phyloP scores from a whole-genome alignment of 2,329 filamentous ascomycete genomes.

The Ophiocordyceps robertsii region DNA sequence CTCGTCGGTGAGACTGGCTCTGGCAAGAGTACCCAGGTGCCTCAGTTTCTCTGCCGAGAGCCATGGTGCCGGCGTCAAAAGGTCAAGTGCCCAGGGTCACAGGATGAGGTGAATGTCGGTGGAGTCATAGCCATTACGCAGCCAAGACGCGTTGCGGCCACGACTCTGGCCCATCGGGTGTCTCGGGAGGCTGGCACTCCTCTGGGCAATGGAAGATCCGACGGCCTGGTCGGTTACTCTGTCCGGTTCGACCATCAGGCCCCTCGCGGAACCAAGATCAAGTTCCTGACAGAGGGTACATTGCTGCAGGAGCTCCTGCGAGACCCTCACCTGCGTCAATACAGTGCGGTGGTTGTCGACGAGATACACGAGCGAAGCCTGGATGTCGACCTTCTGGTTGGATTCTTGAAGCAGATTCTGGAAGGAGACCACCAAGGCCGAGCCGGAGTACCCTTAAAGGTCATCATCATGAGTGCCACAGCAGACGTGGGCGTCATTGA shows the following conservation, averaged over 20 bases:
- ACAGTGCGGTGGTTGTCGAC: slow-evolving; percentile 85
- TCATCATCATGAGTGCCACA: slow-evolving; percentile 95
- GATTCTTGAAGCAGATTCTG: slow-evolving; percentile 73
- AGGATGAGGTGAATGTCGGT: slow-evolving; percentile 41
- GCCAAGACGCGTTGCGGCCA: slow-evolving; percentile 84
- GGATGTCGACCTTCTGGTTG: slow-evolving; percentile 82
- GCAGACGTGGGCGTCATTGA: slow-evolving; percentile 72
- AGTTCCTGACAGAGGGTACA: slow-evolving; percentile 94
- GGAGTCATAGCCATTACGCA: slow-evolving; percentile 89
- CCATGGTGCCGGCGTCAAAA: slow-evolving; percentile 59
- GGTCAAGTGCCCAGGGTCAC: slow-evolving; percentile 29
- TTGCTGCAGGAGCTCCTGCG: slow-evolving; percentile 83
- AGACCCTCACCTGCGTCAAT: slow-evolving; percentile 70
- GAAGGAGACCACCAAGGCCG: slow-evolving; percentile 47
- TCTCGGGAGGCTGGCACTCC: slow-evolving; percentile 58
- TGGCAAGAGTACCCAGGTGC: slow-evolving; percentile 92
- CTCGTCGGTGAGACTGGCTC: slow-evolving; percentile 90
- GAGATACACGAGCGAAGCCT: slow-evolving; percentile 95
- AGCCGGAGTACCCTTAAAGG: slow-evolving; percentile 64
- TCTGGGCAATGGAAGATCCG: slow-evolving; percentile 23
- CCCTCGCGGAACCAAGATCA: slow-evolving; percentile 72
- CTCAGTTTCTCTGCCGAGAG: slow-evolving; percentile 72
- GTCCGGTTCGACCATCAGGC: slow-evolving; percentile 87
- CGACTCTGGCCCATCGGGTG: slow-evolving; percentile 77
- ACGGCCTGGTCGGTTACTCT: slow-evolving; percentile 68